These are phyloP conservation scores for Coniella vitis DNA, from an alignment of 2,329 filamentous ascomycete genomes.

Conservation along the genomic window DNA sequence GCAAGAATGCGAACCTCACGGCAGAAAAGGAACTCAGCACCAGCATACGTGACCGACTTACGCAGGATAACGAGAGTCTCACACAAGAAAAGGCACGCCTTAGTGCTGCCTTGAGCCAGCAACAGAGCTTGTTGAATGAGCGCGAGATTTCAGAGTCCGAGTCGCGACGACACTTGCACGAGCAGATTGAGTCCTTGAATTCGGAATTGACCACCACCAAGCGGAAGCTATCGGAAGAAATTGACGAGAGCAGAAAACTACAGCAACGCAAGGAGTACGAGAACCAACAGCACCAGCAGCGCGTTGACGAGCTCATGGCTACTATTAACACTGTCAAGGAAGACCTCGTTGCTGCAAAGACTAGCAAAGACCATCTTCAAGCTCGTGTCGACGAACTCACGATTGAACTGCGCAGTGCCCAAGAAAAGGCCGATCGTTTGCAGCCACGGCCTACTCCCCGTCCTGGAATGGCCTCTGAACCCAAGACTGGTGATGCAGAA, in stretches of 20 bases:
- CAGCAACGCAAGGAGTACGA: slow-evolving; percentile 85
- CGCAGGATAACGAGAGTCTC: slow-evolving; percentile 79
- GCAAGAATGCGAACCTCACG: slow-evolving; percentile 87
- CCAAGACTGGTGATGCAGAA: slow-evolving; percentile 32
- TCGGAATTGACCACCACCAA: slow-evolving; percentile 71
- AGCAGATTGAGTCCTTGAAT: slow-evolving; percentile 71
- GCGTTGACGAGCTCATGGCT: slow-evolving; percentile 83
- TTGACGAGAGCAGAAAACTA: slow-evolving; percentile 78
- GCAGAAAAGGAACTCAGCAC: slow-evolving; percentile 94
- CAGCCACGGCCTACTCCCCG: slow-evolving; percentile 70
- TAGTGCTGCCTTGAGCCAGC: slow-evolving; percentile 72
- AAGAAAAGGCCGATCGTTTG: slow-evolving; percentile 76
- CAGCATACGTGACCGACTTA: slow-evolving; percentile 81
- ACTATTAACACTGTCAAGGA: slow-evolving; percentile 77
- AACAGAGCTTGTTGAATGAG: slow-evolving; percentile 88
- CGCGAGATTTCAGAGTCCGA: slow-evolving; percentile 81
- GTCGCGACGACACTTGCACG: slow-evolving; percentile 69
- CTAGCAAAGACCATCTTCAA: slow-evolving; percentile 82
- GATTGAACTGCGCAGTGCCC: slow-evolving; percentile 79
- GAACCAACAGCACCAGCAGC: slow-evolving; percentile 76
- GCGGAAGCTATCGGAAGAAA: slow-evolving; percentile 74
- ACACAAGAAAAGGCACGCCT: slow-evolving; percentile 79
- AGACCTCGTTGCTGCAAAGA: slow-evolving; percentile 80
- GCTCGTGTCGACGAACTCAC: slow-evolving; percentile 81
- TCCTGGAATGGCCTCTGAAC: slow-evolving; percentile 37